Conservation (phyloP, 2,329 filamentous ascomycete species). For the Elsinoe fawcettii region DNA sequence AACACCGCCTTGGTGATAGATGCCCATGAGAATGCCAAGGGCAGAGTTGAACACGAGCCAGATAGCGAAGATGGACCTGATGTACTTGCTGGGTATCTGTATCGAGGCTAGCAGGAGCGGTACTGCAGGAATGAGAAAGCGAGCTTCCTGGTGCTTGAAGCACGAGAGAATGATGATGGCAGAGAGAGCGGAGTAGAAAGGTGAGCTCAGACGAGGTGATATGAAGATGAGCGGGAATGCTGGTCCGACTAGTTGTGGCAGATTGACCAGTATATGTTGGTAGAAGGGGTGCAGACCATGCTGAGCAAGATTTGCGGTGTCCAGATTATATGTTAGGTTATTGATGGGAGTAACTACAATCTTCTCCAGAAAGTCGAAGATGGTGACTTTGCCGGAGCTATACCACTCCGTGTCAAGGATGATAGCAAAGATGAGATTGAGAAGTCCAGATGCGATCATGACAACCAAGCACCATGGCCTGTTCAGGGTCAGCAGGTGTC, state of each 20-base stretch:
- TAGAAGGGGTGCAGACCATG: slow-evolving; percentile 48
- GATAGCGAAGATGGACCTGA: slow-evolving; percentile 43
- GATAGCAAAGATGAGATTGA: slow-evolving; percentile 68
- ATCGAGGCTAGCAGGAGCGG: slow-evolving; percentile 70
- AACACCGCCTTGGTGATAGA: slow-evolving; percentile 73
- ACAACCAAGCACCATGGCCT: slow-evolving; percentile 54
- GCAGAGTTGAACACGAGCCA: slow-evolving; percentile 65
- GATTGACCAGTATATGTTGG: slow-evolving; percentile 45
- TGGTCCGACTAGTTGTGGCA: slow-evolving; percentile 47
- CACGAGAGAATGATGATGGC: slow-evolving; percentile 63
- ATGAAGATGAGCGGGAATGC: slow-evolving; percentile 41
- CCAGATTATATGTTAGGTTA: slow-evolving; percentile 46
- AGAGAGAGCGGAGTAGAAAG: slow-evolving; percentile 65
- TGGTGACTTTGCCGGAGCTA: slow-evolving; percentile 50
- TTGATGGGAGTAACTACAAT: slow-evolving; percentile 46
- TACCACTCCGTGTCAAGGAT: slow-evolving; percentile 83
- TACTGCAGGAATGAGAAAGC: slow-evolving; percentile 67
- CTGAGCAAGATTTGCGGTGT: slow-evolving; percentile 42
- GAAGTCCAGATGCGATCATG: slow-evolving; percentile 56
- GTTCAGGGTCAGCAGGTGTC: slow-evolving; percentile 8
- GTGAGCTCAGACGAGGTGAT: slow-evolving; percentile 49
- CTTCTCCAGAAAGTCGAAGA: slow-evolving; percentile 54
- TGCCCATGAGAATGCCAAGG: slow-evolving; percentile 67
- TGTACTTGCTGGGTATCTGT: slow-evolving; percentile 52
- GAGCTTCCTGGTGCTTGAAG: slow-evolving; percentile 72